These are phyloP conservation scores for Fonsecaea monophora DNA, from an alignment of 2,329 filamentous ascomycete genomes.

Conservation along the genomic window DNA sequence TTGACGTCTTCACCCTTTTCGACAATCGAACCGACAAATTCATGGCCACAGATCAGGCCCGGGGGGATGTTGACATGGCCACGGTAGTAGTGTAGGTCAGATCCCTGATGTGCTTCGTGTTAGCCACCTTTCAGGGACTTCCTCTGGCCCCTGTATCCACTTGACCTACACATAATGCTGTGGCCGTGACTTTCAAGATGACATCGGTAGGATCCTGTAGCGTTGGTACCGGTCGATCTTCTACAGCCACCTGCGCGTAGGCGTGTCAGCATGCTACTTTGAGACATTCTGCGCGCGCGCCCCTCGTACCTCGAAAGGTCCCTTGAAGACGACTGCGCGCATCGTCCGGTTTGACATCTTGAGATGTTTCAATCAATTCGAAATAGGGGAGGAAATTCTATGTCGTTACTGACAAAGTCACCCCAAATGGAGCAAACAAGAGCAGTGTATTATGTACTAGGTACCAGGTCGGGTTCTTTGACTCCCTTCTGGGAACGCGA, in stretches of 20 bases:
- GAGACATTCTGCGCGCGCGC: too few relatives aligned
- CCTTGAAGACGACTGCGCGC: conserved; percentile 20
- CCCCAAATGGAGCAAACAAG: too few relatives aligned
- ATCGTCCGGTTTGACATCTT: conserved; percentile 1
- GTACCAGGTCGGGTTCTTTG: too few relatives aligned
- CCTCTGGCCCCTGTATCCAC: too few relatives aligned
- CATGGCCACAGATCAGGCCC: conserved; percentile 60
- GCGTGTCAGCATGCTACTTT: too few relatives aligned
- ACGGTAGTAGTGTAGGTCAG: conserved; percentile 63
- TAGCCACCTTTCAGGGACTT: too few relatives aligned
- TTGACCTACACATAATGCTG: conserved; percentile 38
- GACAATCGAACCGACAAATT: conserved; percentile 60
- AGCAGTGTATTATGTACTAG: too few relatives aligned
- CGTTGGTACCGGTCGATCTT: conserved; percentile 54
- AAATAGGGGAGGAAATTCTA: too few relatives aligned
- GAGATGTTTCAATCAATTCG: too few relatives aligned
- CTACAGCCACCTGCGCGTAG: conserved; percentile 45
- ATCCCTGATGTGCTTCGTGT: conserved; percentile 47
- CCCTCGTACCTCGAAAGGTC: neutral
- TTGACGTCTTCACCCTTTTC: conserved; percentile 54
- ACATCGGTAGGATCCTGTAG: conserved; percentile 56
- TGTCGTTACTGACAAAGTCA: too few relatives aligned
- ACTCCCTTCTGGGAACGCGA: too few relatives aligned
- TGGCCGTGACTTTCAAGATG: conserved; percentile 50
- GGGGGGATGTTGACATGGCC: conserved; percentile 59